Percentiles rank a stretch among this genome's conserved stretches.
Evolutionary conservation across 2,329 filamentous ascomycete species (phyloP).

Genomic region (Fusarium virguliforme): DNA sequence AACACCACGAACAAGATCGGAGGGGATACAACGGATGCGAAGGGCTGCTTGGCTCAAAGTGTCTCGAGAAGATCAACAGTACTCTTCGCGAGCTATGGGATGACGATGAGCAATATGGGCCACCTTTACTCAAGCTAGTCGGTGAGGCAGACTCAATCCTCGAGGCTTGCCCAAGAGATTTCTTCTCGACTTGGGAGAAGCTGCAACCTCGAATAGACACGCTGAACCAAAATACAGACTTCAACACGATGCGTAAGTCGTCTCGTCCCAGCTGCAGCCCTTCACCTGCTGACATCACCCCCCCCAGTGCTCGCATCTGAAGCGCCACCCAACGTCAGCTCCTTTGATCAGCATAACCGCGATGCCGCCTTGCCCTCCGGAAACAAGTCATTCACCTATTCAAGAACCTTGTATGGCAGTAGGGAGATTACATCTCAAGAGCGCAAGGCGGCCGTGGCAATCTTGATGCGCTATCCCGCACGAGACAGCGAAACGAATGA

Average conservation of each 20-base stretch:
- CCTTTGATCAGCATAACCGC: not conserved
- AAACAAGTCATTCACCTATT: not conserved
- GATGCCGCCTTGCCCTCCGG: constrained; percentile 1
- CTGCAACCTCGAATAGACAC: not conserved
- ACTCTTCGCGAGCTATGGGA: not conserved
- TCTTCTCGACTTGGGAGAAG: constrained; percentile 1
- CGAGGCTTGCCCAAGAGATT: not conserved
- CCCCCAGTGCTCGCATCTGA: not conserved
- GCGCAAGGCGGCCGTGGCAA: not conserved
- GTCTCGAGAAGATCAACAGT: not conserved
- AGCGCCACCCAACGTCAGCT: not conserved
- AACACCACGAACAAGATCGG: not conserved
- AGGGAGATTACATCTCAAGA: not conserved
- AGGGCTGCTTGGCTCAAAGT: not conserved
- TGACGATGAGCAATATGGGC: not conserved
- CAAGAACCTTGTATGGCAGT: not conserved
- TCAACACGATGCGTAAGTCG: not conserved
- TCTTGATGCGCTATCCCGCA: not conserved
- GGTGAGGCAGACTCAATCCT: not conserved
- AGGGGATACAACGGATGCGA: constrained; percentile 1
- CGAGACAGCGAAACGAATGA: not conserved
- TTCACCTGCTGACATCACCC: not conserved
- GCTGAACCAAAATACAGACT: not conserved
- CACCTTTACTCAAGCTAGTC: not conserved
- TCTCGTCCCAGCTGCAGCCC: not conserved